A percentile compares a stretch with the other conserved stretches of the same genome.
phyloP scores from a whole-genome alignment of 2,329 filamentous ascomycete species.

The Cercospora sp. region DNA sequence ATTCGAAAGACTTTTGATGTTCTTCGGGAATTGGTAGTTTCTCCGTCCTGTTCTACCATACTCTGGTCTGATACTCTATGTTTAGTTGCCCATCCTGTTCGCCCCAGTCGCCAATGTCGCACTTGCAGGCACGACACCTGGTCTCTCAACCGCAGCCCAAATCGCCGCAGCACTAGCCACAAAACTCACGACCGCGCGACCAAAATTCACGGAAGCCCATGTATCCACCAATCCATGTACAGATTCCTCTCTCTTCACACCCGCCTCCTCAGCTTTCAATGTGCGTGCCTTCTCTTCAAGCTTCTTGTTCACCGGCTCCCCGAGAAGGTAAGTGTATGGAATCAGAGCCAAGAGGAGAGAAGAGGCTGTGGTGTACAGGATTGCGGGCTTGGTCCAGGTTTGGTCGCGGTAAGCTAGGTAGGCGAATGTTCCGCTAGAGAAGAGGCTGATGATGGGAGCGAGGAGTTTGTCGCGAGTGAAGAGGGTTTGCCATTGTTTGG shows the following conservation, averaged over 20 bases:
- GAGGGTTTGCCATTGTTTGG: slow-evolving; percentile 55
- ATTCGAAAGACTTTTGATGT: too few species aligned
- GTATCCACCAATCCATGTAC: slow-evolving; percentile 55
- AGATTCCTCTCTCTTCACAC: slow-evolving; percentile 46
- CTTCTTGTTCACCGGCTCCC: slow-evolving; percentile 52
- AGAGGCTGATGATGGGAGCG: slow-evolving; percentile 44
- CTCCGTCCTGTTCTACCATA: too few species aligned
- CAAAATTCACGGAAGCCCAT: slow-evolving; percentile 58
- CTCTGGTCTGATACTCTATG: not conserved
- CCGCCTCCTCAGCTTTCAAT: slow-evolving; percentile 42
- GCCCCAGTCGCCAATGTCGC: slow-evolving; percentile 29
- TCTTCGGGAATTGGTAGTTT: too few species aligned
- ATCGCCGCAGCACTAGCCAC: slow-evolving; percentile 29
- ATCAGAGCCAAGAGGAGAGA: slow-evolving; percentile 49
- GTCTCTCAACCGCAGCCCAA: slow-evolving; percentile 35
- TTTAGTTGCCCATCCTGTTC: slow-evolving; percentile 24
- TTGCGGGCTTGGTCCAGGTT: slow-evolving; percentile 36
- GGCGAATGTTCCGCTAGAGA: slow-evolving; percentile 40
- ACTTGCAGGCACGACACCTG: slow-evolving; percentile 32
- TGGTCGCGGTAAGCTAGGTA: slow-evolving; percentile 48
- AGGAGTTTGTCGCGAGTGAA: slow-evolving; percentile 45
- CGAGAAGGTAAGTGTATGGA: slow-evolving; percentile 55
- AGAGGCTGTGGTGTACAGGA: slow-evolving; percentile 51
- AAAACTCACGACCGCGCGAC: slow-evolving; percentile 38
- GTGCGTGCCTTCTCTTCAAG: slow-evolving; percentile 49